phyloP scores from a whole-genome alignment of 2,329 filamentous ascomycete genomes.

The Golovinomyces cichoracearum region DNA sequence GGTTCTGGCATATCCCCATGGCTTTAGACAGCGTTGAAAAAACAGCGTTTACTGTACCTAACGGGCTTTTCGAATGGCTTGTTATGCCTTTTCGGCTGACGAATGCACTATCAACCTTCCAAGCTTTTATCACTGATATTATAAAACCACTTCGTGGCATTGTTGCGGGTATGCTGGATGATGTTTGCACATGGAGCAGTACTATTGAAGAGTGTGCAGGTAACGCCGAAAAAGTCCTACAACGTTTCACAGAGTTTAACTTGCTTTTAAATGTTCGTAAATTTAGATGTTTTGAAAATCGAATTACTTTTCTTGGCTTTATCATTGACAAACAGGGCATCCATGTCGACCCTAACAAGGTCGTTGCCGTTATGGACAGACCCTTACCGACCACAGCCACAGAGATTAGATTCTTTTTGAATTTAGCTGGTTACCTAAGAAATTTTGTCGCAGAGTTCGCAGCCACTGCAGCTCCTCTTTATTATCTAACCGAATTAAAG shows the following conservation, averaged over 20 bases:
- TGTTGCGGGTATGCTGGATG: neutral
- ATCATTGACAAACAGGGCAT: neutral
- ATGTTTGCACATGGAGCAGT: neutral
- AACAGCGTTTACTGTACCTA: neutral
- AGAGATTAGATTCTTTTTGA: neutral
- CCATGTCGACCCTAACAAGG: neutral
- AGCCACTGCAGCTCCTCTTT: too few species aligned
- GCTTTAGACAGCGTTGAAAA: neutral
- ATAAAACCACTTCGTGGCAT: neutral
- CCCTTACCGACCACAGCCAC: neutral
- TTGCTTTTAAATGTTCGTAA: neutral
- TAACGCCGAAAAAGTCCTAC: neutral
- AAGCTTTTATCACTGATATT: neutral
- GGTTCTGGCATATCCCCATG: neutral
- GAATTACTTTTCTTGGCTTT: neutral
- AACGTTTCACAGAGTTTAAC: neutral
- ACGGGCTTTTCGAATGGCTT: constrained; percentile 1
- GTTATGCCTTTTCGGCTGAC: neutral
- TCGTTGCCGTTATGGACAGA: neutral
- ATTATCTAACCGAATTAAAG: too few species aligned
- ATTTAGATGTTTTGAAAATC: neutral
- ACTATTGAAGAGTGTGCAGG: neutral
- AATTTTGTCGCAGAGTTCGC: too few species aligned
- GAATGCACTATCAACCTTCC: neutral
- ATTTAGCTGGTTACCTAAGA: neutral